Base-by-base conservation (phyloP, 805 yeast species). In the Lipomyces mesembrius region DNA sequence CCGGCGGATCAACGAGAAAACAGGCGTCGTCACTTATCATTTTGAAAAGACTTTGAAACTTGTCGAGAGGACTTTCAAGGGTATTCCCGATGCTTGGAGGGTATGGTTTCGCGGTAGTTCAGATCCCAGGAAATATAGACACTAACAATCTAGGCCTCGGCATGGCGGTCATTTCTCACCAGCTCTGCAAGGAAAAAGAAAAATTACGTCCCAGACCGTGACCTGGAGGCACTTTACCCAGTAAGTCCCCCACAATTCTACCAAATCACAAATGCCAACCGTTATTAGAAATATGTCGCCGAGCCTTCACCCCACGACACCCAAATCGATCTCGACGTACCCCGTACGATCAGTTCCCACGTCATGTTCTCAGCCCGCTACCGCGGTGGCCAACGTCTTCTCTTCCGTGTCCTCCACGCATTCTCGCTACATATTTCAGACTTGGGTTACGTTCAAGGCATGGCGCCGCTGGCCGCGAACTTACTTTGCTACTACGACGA, bases 381-480 rank as follows among this genome's bases (percentile, higher is more conserved):
- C 55, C 54, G 49, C n/a, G 72, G 73, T 17, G 73, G 73, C 27
- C 73, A 71, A 59, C 62, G 73, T 1, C 63, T 67, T 20, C 62
- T 71, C 25, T 71, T 71, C 60, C 62, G 73, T 25, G 71, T 71
- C 7, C 63, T 71, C 20, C 73, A 71, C 54, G 69, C 68, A 20
- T 49, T 71, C 12, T 67, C 73, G 32, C 66, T 66, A 39, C 65
- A 62, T 8, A 53, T 67, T 8, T 61, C 67, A 9, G 73, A 71
- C 12, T 53, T 76, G 57, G 71, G 72, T n/a, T 82, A 83, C 69
- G 76, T 75, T 52, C 73, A 77, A 7, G 82, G 83, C 4, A 63
- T 84, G 55, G 75, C 76, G 55, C 70, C 76, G 14, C 70, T 85
- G n/a, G 80, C 82, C 0, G 86, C 85, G 0, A 74, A 82, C 1